Base-by-base conservation (phyloP, 768 basidiomycete genomes). In the Russula ochroleuca region DNA sequence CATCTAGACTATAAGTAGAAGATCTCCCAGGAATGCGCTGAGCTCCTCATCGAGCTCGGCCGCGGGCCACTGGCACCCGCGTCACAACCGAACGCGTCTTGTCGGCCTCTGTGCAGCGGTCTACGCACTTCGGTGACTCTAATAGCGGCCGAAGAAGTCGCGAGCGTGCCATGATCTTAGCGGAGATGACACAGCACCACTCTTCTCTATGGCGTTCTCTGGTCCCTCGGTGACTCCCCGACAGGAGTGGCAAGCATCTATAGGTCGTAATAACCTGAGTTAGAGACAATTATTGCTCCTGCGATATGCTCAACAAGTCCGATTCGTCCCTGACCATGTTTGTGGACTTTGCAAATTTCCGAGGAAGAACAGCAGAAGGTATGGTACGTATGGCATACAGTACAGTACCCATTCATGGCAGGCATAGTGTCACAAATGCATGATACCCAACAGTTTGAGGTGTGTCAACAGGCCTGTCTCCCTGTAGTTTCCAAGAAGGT, bases 1-100 rank as follows among this genome's bases (percentile, higher is more conserved):
- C 78, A 79, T 13, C 84, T 94, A 69, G 87, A 87, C 53, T 78
- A 82, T 23, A 88, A 85, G 70, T 96, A 93, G 70, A 81, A 81
- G n/a, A 83, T 92, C 47, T 86, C 89, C 41, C 93, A 92, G 91
- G 92, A 94, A 68, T 93, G 92, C 70, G 93, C 92, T 0, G 90
- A 90, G 70, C 75, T 96, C 25, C 79, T 96, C 43, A 87, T 95
- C 56, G 91, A 94, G 71, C 80, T 95, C 2, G 92, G 88, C 0
- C 84, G 87, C 2, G 86, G 86, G 2, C 76, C 80, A 14, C 70
- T 77, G n/a, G 66, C 63, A 11, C 47, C 65, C 1, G 58, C 67
- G 10, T 67, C 73, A 15, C 61, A 68, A 15, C 61, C 63, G 38
- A 25, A 69, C 48, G 45, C 64, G 31, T 53, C 64, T 60, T 31